Evolutionary conservation across 805 yeast genomes (phyloP).

Genomic region (Ogataea dorogensis): DNA sequence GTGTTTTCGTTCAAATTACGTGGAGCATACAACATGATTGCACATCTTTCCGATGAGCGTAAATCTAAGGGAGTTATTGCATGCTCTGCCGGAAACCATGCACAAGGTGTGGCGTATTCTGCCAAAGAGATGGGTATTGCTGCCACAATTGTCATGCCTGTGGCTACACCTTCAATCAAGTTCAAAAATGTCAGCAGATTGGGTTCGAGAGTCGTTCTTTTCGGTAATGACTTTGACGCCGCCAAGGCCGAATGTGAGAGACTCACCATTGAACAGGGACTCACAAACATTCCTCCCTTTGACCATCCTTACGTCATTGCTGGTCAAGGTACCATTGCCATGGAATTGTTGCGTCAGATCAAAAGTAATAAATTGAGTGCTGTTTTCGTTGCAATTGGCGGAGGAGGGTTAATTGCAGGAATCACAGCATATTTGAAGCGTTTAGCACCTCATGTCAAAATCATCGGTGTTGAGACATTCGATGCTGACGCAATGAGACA

Average conservation of each 20-base stretch:
- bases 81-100: conserved; percentile 98
- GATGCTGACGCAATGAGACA: conserved; percentile 93
- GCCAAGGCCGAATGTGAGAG: conserved; percentile 89
- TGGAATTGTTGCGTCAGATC: conserved; percentile 88
- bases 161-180: conserved; percentile 93
- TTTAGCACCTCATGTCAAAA: conserved; percentile 94
- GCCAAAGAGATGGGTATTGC: conserved; percentile 84
- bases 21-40: conserved; percentile 97
- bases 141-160: conserved; percentile 97
- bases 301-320: conserved; percentile 98
- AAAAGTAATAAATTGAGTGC: conserved; percentile 76
- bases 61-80: conserved; percentile 88
- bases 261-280: conserved; percentile 62
- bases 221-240: conserved; percentile 93
- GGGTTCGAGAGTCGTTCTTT: conserved; percentile 91
- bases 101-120: conserved; percentile 96
- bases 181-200: conserved; percentile 86
- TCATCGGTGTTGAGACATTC: conserved; percentile 92
- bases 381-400: conserved; percentile 91
- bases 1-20: conserved; percentile 95
- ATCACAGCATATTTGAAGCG: conserved; percentile 86
- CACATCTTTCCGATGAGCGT: conserved; percentile 69
- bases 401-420: conserved; percentile 96
- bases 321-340: conserved; percentile 97
- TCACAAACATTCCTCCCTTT: conserved; percentile 95